phyloP scores from a whole-genome alignment of 73 alveolate genomes.

The Paramecium bursaria region DNA sequence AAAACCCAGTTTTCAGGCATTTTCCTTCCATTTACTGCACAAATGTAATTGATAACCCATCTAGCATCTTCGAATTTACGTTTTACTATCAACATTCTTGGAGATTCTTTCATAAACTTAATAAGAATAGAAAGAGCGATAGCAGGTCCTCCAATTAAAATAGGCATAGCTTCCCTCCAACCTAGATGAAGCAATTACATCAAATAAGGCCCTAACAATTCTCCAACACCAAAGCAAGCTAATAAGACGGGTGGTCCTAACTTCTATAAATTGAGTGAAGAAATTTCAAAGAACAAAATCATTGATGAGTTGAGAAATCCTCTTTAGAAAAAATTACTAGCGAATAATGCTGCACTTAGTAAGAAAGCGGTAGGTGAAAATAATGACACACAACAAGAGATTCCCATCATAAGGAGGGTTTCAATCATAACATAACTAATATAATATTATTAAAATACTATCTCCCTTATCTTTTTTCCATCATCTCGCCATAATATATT shows the following conservation, averaged over 20 bases:
- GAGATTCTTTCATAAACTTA: constrained; percentile 41
- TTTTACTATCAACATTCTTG: constrained; percentile 13
- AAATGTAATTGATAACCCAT: constrained; percentile 3
- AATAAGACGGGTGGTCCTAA: constrained; percentile 28
- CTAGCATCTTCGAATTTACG: constrained; percentile 39
- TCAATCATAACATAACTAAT: constrained; percentile 41
- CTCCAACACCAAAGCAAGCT: constrained; percentile 43
- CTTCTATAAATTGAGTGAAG: constrained; percentile 3
- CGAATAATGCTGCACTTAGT: constrained; percentile 21
- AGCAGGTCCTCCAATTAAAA: constrained; percentile 34
- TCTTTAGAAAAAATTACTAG: constrained; percentile 10
- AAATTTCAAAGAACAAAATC: constrained; percentile 41
- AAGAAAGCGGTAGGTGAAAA: constrained; percentile 25
- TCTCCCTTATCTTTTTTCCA: constrained; percentile 59
- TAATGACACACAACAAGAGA: constrained; percentile 5
- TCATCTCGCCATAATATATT: constrained; percentile 31
- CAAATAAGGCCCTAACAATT: background rate
- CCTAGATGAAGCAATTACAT: constrained; percentile 12
- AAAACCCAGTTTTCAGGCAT: constrained; percentile 54
- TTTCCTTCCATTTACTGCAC: background rate
- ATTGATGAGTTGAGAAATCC: constrained; percentile 45
- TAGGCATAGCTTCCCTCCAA: constrained; percentile 35
- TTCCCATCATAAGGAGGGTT: constrained; percentile 31
- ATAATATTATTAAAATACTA: background rate
- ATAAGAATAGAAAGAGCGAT: constrained; percentile 11